These are phyloP conservation scores for Euptelea pleiosperma DNA, from an alignment of 164 flowering plant species.

Conservation along the genomic window DNA sequence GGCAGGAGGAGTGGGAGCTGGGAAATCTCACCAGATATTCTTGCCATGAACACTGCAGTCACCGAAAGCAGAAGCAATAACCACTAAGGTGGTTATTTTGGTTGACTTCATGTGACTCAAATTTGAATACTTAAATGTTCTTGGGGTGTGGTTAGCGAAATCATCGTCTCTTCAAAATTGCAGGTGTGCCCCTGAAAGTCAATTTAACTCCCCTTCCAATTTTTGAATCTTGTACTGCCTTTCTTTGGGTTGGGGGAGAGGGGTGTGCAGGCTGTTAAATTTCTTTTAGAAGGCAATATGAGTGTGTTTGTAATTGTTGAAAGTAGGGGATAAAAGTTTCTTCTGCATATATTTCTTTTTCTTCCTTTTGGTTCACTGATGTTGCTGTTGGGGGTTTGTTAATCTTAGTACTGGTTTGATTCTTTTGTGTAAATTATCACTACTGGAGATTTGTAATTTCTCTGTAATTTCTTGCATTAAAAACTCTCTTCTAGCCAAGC, in stretches of 20 bases:
- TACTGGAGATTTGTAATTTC: background rate
- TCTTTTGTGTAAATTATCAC: conserved; percentile 20
- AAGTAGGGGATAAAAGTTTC: background rate
- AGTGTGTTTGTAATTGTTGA: conserved; percentile 1
- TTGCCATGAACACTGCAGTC: conserved; percentile 31
- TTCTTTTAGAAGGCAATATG: conserved; percentile 3
- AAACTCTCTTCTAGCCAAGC: too few relatives aligned
- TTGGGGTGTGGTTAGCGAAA: background rate
- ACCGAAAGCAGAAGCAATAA: conserved; percentile 37
- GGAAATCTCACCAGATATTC: conserved; percentile 61
- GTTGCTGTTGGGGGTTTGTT: conserved; percentile 4
- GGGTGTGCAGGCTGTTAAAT: background rate
- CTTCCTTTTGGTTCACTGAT: background rate
- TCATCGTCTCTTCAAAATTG: background rate
- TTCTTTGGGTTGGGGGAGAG: background rate
- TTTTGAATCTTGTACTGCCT: background rate
- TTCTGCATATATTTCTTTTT: background rate
- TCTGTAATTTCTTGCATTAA: background rate
- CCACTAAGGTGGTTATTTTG: conserved; percentile 8
- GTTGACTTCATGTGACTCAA: background rate
- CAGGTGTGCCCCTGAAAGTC: background rate
- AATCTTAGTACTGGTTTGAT: conserved; percentile 15
- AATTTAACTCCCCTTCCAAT: background rate
- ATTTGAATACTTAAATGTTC: background rate
- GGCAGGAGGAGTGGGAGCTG: conserved; percentile 72